phyloP scores from a whole-genome alignment of 257 asterid species.

The Sherardia arvensis region DNA sequence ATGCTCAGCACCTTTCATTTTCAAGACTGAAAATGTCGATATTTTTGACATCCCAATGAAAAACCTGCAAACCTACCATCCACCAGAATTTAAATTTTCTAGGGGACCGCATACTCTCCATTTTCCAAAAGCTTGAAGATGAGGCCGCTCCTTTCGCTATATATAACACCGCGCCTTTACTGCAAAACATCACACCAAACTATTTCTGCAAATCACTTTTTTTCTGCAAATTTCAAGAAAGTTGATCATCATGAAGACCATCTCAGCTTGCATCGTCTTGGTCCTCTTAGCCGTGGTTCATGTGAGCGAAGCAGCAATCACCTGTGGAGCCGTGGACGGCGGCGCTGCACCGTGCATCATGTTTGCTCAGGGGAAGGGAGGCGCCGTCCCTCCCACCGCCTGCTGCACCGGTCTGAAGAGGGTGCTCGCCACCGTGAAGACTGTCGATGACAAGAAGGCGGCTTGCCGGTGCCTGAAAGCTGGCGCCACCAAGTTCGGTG shows the following conservation, averaged over 20 bases:
- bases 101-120: slow-evolving; percentile 13
- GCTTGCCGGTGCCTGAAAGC: slow-evolving; percentile 55
- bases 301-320: slow-evolving; percentile 29
- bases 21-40: not conserved
- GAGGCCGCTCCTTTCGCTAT: not conserved
- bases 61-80: slow-evolving; percentile 14
- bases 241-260: not conserved
- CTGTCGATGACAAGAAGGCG: slow-evolving; percentile 46
- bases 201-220: not conserved
- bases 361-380: slow-evolving; percentile 34
- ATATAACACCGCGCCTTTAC: not conserved
- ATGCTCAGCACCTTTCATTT: not conserved
- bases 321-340: slow-evolving; percentile 33
- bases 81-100: not conserved
- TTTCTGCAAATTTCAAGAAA: too few relatives aligned
- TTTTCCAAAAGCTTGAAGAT: not conserved
- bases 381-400: slow-evolving; percentile 17
- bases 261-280: not conserved
- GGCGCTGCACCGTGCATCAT: slow-evolving; percentile 39
- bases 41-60: slow-evolving; percentile 8
- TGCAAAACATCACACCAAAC: not conserved
- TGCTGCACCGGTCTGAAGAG: slow-evolving; percentile 45
- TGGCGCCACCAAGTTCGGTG: slow-evolving; percentile 35
- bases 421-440: slow-evolving; percentile 30
- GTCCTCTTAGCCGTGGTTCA: not conserved